phyloP scores from a whole-genome alignment of 1,139 yeast species.

The Protomyces pachydermus region DNA sequence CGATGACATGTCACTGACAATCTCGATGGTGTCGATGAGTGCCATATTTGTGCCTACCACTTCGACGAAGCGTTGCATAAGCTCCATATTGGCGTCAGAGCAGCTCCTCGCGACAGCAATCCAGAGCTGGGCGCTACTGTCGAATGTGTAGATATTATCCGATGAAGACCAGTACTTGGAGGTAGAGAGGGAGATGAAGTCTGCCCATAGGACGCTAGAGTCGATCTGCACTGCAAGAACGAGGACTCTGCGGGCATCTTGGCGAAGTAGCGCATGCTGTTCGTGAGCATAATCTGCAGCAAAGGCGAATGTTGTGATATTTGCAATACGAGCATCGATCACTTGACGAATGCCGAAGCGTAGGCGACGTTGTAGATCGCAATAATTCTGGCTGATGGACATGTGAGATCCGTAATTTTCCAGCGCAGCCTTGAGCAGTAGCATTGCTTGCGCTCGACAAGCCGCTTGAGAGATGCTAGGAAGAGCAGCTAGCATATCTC shows the following conservation, averaged over 20 bases:
- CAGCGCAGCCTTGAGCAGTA: conserved; percentile 1
- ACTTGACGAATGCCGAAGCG: conserved; percentile 9
- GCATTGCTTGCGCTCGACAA: conserved; percentile 4
- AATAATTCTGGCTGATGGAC: background rate
- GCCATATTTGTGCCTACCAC: conserved; percentile 16
- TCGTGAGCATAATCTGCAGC: background rate
- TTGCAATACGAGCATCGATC: background rate
- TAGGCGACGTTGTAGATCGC: conserved; percentile 2
- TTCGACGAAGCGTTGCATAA: conserved; percentile 10
- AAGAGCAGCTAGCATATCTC: background rate
- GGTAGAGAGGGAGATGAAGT: conserved; percentile 32
- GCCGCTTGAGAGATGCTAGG: conserved; percentile 4
- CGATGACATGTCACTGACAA: conserved; percentile 6
- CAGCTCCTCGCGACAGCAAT: background rate
- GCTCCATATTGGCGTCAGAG: conserved; percentile 4
- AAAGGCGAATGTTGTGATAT: conserved; percentile 1
- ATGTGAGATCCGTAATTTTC: background rate
- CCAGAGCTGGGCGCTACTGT: conserved; percentile 2
- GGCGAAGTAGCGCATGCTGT: background rate
- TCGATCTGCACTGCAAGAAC: conserved; percentile 12
- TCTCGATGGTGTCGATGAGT: conserved; percentile 17
- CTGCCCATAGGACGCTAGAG: conserved; percentile 9
- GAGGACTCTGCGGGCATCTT: conserved; percentile 1
- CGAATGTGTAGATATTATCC: conserved; percentile 2
- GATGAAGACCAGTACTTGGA: conserved; percentile 37